These are phyloP conservation scores for Fusarium pilosicola DNA, from an alignment of 2,329 filamentous ascomycete genomes.

Conservation along the genomic window DNA sequence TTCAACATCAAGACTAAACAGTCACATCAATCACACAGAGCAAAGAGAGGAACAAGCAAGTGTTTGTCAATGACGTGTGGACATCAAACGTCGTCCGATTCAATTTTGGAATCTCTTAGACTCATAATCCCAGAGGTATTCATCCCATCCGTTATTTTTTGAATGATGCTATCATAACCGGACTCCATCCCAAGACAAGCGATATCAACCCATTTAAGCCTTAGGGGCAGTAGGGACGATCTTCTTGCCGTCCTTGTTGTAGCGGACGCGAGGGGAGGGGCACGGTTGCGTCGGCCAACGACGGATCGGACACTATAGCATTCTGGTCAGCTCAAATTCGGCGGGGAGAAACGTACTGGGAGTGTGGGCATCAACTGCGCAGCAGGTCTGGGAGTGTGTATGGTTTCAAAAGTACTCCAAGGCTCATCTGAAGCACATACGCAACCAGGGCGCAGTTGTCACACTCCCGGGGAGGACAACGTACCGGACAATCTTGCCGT, in stretches of 20 bases:
- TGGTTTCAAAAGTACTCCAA: slow-evolving; percentile 60
- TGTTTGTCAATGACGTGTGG: slow-evolving; percentile 30
- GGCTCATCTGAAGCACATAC: slow-evolving; percentile 68
- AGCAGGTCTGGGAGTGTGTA: slow-evolving; percentile 43
- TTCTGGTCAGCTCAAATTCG: slow-evolving; percentile 54
- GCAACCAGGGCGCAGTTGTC: slow-evolving; percentile 64
- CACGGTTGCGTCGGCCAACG: slow-evolving; percentile 97
- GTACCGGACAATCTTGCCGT: slow-evolving; percentile 99
- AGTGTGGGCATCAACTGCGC: slow-evolving; percentile 7
- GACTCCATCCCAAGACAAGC: slow-evolving; percentile 49
- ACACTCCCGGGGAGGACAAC: slow-evolving; percentile 68
- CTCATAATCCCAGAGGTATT: slow-evolving; percentile 48
- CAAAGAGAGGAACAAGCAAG: too few relatives aligned
- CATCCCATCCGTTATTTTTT: slow-evolving; percentile 50
- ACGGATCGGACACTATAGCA: slow-evolving; percentile 90
- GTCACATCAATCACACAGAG: not conserved
- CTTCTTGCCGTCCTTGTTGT: slow-evolving; percentile 99
- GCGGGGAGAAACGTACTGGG: slow-evolving; percentile 39
- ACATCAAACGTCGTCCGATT: slow-evolving; percentile 44
- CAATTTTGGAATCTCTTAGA: slow-evolving; percentile 45
- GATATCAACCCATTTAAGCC: slow-evolving; percentile 48
- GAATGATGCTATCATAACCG: slow-evolving; percentile 53
- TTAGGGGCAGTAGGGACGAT: slow-evolving; percentile 77
- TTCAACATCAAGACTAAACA: not conserved
- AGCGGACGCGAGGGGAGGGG: slow-evolving; percentile 96